Evolutionary conservation across 176 grass and related monocot species (phyloP), one percentile per base, ranked within the genome.

Genomic region (Dendrocalamus sinicus): DNA sequence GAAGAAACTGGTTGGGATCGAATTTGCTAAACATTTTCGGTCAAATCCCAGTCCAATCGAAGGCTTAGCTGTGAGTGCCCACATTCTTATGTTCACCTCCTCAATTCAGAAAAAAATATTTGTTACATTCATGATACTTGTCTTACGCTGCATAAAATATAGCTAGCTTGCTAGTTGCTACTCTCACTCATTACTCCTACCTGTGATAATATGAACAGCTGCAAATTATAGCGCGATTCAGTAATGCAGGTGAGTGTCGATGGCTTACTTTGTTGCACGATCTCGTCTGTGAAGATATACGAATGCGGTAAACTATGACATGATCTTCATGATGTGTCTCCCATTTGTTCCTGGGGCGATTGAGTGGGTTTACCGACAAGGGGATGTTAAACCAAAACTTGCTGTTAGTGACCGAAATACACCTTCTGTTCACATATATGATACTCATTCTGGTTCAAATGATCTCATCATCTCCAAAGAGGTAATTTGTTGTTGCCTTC

Each of bases 251-350:
- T 95, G 15, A 95, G 93, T 60, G 60, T 81, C 35, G 93, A 99
- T 92, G 96, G 96, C 64, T 91, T 99, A 80, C 80, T 94, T 79
- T 99, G 96, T 72, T 96, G 96, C 91, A 99, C 92, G 47, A 96
- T 99, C 67, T 92, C 93, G 19, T 94, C 92, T 45, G 90, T 96
- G 17, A 99, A 99, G 88, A 91, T 99, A 88, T 99, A 99, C 58
- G 96, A 99, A 99, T 89, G 96, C 96, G 65, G 92, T 99, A 26
- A 99, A 96, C 87, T 99, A 94, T 88, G 96, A 99, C 83, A 99
- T 99, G 96, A 99, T 91, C 92, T 91, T 99, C 84, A 99, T 99
- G 96, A 96, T 99, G 90, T 90, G 93, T 13, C 90, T 96, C 69
- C 89, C 86, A 43, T 99, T 88, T 91, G 73, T 89, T 77, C 89